Evolutionary conservation across 2,329 filamentous ascomycete genomes (phyloP).

Genomic region (Parafenestella ontariensis): DNA sequence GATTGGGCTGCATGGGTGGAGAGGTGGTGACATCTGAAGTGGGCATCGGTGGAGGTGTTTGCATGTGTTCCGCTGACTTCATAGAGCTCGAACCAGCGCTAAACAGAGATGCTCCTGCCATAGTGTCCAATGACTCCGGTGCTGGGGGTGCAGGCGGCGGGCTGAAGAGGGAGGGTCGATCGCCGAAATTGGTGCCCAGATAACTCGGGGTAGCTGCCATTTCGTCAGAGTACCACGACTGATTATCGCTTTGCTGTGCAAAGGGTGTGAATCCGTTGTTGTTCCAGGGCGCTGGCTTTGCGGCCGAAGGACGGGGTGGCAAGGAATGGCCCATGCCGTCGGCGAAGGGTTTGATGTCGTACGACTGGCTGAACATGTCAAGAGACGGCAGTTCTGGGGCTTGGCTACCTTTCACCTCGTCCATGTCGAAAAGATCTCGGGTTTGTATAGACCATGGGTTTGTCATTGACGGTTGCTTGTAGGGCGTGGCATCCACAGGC

Average conservation of each 20-base stretch:
- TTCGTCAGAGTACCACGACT: conserved; percentile 8
- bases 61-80: conserved; percentile 16
- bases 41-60: conserved; percentile 26
- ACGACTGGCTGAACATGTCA: background rate
- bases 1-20: conserved; percentile 21
- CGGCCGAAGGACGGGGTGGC: conserved; percentile 24
- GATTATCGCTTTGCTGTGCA: conserved; percentile 10
- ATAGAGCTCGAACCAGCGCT: background rate
- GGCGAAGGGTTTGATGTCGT: background rate
- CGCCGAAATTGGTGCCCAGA: conserved; percentile 15
- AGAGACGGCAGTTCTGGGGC: background rate
- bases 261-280: conserved; percentile 10
- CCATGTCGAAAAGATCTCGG: conserved; percentile 2
- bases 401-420: background rate
- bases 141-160: conserved; percentile 12
- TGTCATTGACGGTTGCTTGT: conserved; percentile 1
- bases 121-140: conserved; percentile 4
- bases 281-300: conserved; percentile 15
- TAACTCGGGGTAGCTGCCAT: conserved; percentile 5
- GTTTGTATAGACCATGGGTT: background rate
- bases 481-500: background rate
- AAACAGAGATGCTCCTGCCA: background rate
- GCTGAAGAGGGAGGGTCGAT: conserved; percentile 13
- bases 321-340: conserved; percentile 18
- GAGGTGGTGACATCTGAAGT: conserved; percentile 10